Evolutionary conservation across 805 yeast genomes (phyloP).

Genomic region (Cephaloascus fragrans): DNA sequence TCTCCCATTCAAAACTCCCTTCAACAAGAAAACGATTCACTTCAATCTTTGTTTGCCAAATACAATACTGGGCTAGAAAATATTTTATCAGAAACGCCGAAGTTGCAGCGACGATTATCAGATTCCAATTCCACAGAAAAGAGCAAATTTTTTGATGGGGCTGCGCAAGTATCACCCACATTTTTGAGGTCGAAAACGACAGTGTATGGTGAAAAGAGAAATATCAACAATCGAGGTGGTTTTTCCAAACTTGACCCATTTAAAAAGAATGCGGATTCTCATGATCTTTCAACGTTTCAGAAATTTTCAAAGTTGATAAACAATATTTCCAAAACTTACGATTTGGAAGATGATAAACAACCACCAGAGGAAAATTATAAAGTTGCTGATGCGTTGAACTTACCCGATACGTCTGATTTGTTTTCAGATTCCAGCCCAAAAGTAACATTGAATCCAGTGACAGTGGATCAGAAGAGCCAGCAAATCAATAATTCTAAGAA

Average conservation of each 20-base stretch:
- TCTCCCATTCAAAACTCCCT: slow-evolving; percentile 1
- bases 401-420: too few species aligned
- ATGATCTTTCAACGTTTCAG: slow-evolving; percentile 6
- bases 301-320: slow-evolving; percentile 4
- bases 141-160: slow-evolving; percentile 6
- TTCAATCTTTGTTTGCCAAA: slow-evolving; percentile 27
- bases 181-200: slow-evolving; percentile 27
- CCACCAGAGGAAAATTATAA: not conserved
- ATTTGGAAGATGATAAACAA: not conserved
- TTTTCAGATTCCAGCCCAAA: too few species aligned
- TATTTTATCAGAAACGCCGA: slow-evolving; percentile 21
- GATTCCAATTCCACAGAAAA: slow-evolving; percentile 14
- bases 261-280: not conserved
- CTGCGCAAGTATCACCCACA: slow-evolving; percentile 19
- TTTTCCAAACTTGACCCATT: not conserved
- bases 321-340: too few species aligned
- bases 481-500: too few species aligned
- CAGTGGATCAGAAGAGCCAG: too few species aligned
- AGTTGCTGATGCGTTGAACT: too few species aligned
- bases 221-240: slow-evolving; percentile 3
- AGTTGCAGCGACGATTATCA: slow-evolving; percentile 20
- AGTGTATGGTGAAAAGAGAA: slow-evolving; percentile 10
- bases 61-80: slow-evolving; percentile 28
- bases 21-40: slow-evolving; percentile 18
- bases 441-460: too few species aligned